phyloP scores from a whole-genome alignment of 1,284 basidiomycete genomes.

The Ceratobasidium sp. region DNA sequence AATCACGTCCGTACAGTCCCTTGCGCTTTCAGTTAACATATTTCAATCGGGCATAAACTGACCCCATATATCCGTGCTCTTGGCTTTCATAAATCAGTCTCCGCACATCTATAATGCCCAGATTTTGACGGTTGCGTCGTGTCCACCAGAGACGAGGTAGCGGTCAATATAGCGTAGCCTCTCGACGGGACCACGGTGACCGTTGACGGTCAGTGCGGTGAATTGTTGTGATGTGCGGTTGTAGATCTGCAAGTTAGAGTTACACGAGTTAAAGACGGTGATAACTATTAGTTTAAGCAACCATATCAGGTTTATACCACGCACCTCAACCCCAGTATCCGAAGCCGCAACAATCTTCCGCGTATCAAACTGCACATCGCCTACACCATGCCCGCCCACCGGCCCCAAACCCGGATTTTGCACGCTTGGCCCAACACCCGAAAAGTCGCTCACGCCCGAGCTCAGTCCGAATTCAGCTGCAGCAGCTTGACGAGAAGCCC shows the following conservation, averaged over 20 bases:
- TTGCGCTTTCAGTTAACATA: no score
- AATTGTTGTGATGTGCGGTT: slow-evolving; percentile 96
- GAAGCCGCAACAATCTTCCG: slow-evolving; percentile 95
- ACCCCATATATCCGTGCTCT: no score
- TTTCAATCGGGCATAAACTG: no score
- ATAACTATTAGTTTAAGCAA: neutral
- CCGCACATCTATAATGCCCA: slow-evolving; percentile 84
- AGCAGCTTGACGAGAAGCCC: slow-evolving; percentile 55
- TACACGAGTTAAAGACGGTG: neutral
- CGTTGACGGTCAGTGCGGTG: slow-evolving; percentile 86
- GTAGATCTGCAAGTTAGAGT: slow-evolving; percentile 74
- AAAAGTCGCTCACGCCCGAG: slow-evolving; percentile 35
- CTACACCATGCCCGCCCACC: slow-evolving; percentile 15
- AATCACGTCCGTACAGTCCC: no score
- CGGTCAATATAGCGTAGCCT: slow-evolving; percentile 95
- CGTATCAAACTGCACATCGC: slow-evolving; percentile 88
- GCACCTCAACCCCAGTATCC: slow-evolving; percentile 92
- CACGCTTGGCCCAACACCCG: slow-evolving; percentile 2
- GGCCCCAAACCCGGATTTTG: neutral
- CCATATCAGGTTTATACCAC: slow-evolving; percentile 46
- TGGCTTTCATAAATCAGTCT: slow-evolving; percentile 13
- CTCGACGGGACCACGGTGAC: slow-evolving; percentile 93
- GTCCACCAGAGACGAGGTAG: slow-evolving; percentile 92
- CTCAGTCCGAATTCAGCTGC: slow-evolving; percentile 31
- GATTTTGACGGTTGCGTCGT: slow-evolving; percentile 91